These are phyloP conservation scores for Lasiosphaeria miniovina DNA, from an alignment of 495 filamentous ascomycete genomes.

Conservation along the genomic window DNA sequence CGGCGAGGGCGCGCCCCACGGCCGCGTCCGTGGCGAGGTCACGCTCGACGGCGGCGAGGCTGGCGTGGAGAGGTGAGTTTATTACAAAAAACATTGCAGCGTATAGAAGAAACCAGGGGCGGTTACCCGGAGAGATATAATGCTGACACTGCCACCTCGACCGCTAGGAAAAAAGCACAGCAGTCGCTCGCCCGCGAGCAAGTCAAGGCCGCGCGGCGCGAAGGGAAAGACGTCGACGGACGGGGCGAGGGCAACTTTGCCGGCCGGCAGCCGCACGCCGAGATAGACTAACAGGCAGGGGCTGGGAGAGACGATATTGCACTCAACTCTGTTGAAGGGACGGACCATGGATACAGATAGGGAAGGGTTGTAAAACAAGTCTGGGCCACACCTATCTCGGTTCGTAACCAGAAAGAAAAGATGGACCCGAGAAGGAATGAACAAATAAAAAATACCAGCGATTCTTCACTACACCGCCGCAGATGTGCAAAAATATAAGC, in stretches of 20 bases:
- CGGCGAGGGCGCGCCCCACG: conserved; percentile 13
- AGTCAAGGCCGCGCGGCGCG: conserved; percentile 31
- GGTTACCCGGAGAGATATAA: background rate
- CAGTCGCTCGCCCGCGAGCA: conserved; percentile 29
- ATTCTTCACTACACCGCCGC: too few species aligned
- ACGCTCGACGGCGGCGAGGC: conserved; percentile 32
- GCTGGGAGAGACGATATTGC: too few species aligned
- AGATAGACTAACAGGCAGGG: too few species aligned
- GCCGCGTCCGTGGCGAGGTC: conserved; percentile 24
- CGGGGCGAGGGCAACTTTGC: background rate
- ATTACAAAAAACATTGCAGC: background rate
- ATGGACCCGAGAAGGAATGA: too few species aligned
- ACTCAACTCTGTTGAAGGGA: too few species aligned
- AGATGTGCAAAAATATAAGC: too few species aligned
- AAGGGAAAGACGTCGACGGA: conserved; percentile 27
- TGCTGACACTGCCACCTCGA: background rate
- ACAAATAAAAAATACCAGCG: too few species aligned
- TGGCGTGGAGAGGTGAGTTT: conserved; percentile 39
- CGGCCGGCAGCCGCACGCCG: background rate
- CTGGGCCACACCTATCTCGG: too few species aligned
- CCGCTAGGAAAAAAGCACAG: conserved; percentile 31
- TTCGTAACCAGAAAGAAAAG: too few species aligned
- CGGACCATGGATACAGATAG: too few species aligned
- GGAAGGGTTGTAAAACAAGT: too few species aligned
- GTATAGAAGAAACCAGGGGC: background rate